A percentile compares a stretch with the other conserved stretches of the same genome.
Conservation (phyloP, 495 filamentous ascomycete species). For the Oleoguttula mirabilis region DNA sequence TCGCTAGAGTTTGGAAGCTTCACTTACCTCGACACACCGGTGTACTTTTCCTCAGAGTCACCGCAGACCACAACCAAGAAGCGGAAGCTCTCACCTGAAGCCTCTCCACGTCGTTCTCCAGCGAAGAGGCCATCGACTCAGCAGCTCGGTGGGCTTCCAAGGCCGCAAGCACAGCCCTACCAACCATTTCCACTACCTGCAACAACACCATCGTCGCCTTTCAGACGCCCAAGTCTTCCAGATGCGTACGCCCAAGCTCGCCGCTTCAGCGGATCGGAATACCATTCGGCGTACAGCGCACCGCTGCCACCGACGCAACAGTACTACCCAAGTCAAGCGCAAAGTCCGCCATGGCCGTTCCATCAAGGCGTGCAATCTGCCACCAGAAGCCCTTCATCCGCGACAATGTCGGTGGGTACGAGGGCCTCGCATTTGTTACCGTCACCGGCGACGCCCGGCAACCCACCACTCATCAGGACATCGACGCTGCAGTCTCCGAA, state of each 20-base stretch:
- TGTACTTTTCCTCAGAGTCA: constrained; percentile 22
- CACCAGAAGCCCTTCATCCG: constrained; percentile 27
- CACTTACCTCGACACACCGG: constrained; percentile 47
- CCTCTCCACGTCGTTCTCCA: constrained; percentile 32
- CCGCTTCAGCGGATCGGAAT: constrained; percentile 20
- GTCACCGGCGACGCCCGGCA: constrained; percentile 37
- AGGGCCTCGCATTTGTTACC: constrained; percentile 27
- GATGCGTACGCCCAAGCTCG: constrained; percentile 20
- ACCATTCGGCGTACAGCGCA: constrained; percentile 1
- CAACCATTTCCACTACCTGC: constrained; percentile 23
- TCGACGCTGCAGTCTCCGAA: constrained; percentile 56
- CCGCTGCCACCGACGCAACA: constrained; percentile 11
- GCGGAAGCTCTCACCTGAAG: constrained; percentile 41
- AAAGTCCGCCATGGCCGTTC: constrained; percentile 20
- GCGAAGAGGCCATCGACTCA: constrained; percentile 37
- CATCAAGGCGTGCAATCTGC: constrained; percentile 31
- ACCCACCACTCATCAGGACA: constrained; percentile 67
- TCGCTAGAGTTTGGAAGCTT: constrained; percentile 49
- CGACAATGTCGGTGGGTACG: constrained; percentile 27
- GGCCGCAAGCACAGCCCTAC: constrained; percentile 29
- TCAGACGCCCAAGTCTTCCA: constrained; percentile 18
- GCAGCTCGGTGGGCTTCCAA: constrained; percentile 33
- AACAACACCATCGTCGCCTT: constrained; percentile 21
- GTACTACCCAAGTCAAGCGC: constrained; percentile 9
- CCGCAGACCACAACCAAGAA: constrained; percentile 35